Evolutionary conservation across 1,139 yeast genomes (phyloP).

Genomic region (Saccharomycopsis hybrid): DNA sequence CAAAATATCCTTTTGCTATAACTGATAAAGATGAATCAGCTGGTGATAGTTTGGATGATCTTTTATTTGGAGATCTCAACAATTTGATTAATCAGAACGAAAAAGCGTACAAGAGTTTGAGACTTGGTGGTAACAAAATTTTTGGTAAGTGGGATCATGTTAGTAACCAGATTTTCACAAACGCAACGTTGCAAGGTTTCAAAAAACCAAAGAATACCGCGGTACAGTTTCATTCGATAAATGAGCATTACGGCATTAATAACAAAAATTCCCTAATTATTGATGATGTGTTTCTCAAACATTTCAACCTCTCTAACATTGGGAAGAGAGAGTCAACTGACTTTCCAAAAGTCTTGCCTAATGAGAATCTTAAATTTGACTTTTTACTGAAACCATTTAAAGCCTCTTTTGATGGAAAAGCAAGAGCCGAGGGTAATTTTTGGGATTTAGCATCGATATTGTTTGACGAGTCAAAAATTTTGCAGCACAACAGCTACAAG

Average conservation of each 20-base stretch:
- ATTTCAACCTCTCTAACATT: constrained; percentile 22
- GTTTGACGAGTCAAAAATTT: constrained; percentile 40
- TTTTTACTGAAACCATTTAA: constrained; percentile 24
- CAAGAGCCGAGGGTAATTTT: constrained; percentile 25
- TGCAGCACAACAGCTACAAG: not conserved
- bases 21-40: constrained; percentile 1
- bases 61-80: constrained; percentile 49
- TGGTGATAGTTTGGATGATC: constrained; percentile 33
- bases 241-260: not conserved
- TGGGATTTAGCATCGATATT: constrained; percentile 54
- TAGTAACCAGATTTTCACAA: constrained; percentile 4
- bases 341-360: constrained; percentile 18
- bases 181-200: not conserved
- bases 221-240: not conserved
- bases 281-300: constrained; percentile 20
- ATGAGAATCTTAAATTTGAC: constrained; percentile 27
- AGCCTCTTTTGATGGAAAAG: not conserved
- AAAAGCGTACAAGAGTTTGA: constrained; percentile 27
- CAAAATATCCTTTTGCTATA: constrained; percentile 22
- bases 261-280: not conserved
- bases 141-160: constrained; percentile 25
- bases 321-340: constrained; percentile 22
- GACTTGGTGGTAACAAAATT: constrained; percentile 23
- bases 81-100: constrained; percentile 27
- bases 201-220: not conserved